Conservation (phyloP, 169 alveolate genomes). For the Amoebophrya sp. region DNA sequence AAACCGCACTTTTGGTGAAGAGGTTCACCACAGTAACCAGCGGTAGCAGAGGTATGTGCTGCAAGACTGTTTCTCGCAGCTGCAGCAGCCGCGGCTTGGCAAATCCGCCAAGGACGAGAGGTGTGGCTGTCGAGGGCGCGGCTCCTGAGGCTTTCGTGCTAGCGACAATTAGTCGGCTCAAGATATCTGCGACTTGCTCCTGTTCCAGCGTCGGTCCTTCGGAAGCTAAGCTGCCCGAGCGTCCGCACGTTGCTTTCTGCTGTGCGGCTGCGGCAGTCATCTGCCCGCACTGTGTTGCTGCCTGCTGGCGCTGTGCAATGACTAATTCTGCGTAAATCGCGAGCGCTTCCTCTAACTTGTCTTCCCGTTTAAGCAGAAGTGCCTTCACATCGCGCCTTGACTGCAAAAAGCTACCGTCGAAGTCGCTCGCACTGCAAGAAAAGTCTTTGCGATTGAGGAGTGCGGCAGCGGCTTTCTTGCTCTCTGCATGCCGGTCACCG, state of each 20-base stretch:
- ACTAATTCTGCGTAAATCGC: not conserved
- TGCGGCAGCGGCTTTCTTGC: no score
- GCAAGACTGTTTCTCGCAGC: not conserved
- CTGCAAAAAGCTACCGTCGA: not conserved
- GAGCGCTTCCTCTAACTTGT: not conserved
- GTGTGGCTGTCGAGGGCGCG: no score
- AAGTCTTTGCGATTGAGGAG: not conserved
- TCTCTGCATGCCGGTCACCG: not conserved
- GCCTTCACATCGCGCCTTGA: not conserved
- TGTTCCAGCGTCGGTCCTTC: no score
- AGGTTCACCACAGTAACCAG: not conserved
- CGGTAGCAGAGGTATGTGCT: not conserved
- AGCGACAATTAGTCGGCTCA: not conserved
- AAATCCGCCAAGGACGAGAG: not conserved
- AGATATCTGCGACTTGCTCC: not conserved
- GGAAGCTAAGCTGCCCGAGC: no score
- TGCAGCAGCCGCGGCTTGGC: not conserved
- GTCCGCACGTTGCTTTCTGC: no score
- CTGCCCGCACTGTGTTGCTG: no score
- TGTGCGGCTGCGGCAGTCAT: no score
- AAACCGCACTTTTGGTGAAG: not conserved
- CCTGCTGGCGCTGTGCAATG: not conserved
- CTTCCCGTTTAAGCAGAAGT: not conserved
- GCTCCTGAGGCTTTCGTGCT: no score
- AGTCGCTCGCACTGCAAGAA: not conserved